Evolutionary conservation across 139 green algal species (phyloP), one percentile per base, ranked within the genome.

Genomic region (Coelastrella sp.): DNA sequence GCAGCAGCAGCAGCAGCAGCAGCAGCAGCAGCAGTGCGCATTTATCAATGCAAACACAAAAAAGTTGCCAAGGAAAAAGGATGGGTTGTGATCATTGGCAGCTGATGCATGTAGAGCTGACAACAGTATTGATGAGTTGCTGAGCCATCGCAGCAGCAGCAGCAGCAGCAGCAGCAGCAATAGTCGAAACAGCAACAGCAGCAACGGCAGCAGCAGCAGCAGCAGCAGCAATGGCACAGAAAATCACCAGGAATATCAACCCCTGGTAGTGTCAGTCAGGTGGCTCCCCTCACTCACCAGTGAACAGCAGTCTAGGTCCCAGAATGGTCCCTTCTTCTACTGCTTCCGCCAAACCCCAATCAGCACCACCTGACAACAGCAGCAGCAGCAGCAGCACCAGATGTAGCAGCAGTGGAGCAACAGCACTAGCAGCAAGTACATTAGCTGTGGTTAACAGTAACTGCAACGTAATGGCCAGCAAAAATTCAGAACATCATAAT

Each of bases 291-390:
- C 20, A 85, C 8, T 20, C 58, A 80, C 95, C 95, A 8, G 92
- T 95, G 91, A 96, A 96, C 78, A 97, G 87, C 11, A 97, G 35
- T 25, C 92, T 72, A 0, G 94, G 95, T 4, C 95, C 95, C 60
- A 93, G 74, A 4, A 97, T 87, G 17, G 75, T 73, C 1, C 94
- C 95, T 49, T 97, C 95, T 9, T 96, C 94, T 24, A 96, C 93
- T 6, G 95, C 94, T 65, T 92, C 76, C 8, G 95, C 95, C 35
- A 97, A 90, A 0, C 95, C 95, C 84, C 89, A 95, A 87, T 97
- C 95, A 6, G 93, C 94, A 7, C 95, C 95, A 49, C 95, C 95
- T 90, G 90, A 17, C 65, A 72, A 22, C 59, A 72, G 58, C 58
- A 49, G 35, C 3, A 49, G 35, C 35, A 49, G 35, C 35, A 49